Base-by-base conservation (phyloP, 768 basidiomycete species). In the Chalciporus chontae region DNA sequence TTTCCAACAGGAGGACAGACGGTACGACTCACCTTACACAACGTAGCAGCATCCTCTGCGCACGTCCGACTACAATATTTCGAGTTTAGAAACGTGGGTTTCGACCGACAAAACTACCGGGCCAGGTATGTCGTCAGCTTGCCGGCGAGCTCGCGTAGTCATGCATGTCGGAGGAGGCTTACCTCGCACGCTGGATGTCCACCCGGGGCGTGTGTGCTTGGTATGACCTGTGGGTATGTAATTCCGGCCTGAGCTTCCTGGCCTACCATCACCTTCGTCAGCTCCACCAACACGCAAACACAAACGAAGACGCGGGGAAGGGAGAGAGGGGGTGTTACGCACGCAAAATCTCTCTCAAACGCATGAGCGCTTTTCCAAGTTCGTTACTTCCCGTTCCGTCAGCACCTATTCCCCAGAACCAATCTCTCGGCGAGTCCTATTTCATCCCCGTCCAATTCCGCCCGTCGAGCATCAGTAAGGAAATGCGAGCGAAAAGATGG, bases 381-480 rank as follows among this genome's bases (percentile, higher is more conserved):
- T 89, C 84, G 53, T 89, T 89, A 27, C 76, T 77, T 21, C 87
- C 87, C 51, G 74, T 71, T 11, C 79, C 71, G 61, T 89, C 83
- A 21, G 77, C 73, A 5, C 87, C 87, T 54, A 83, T 64, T 21
- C 87, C 87, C 85, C 87, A 89, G 66, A 87, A 87, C 45, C 83
- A 73, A 62, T 89, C 87, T 55, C 81, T 80, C 56, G 82, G 81
- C 9, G 84, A 86, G 65, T 85, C 81, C 84, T 86, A 55, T 45
- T n/a, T 15, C 40, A 17, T 24, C 26, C 46, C 31, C 10, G 50
- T 40, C 19, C 43, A 43, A 29, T 17, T 5, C 8, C 17, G 19
- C 5, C 8, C n/a, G 38, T 13, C 6, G n/a, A 15, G 15, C 15
- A 21, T 21, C 21, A 36, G n/a, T 5, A 36, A 15, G n/a, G n/a